Conservation (phyloP, 1,284 basidiomycete species). For the Fistulinella cinereoalba region DNA sequence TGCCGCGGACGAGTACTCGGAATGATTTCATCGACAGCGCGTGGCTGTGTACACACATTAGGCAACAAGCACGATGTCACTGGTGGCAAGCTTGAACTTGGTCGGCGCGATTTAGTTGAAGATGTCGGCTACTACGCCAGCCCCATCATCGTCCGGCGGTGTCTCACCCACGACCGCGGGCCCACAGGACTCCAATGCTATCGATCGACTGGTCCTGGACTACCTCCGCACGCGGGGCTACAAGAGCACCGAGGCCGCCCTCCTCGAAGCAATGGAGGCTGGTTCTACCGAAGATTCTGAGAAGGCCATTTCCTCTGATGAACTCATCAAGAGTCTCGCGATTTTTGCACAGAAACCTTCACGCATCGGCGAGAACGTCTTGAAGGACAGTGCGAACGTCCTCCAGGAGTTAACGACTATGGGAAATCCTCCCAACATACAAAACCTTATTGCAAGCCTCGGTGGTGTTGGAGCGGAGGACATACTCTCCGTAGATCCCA, state of each 20-base stretch:
- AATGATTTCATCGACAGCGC: too few species aligned
- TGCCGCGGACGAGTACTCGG: too few species aligned
- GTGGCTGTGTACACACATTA: too few species aligned
- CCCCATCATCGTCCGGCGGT: slow-evolving; percentile 34
- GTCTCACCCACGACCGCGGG: slow-evolving; percentile 30
- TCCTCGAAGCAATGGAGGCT: slow-evolving; percentile 62
- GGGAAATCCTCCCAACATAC: slow-evolving; percentile 65
- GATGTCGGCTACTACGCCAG: slow-evolving; percentile 48
- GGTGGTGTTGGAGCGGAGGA: slow-evolving; percentile 79
- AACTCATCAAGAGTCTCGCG: slow-evolving; percentile 63
- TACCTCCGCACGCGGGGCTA: slow-evolving; percentile 85
- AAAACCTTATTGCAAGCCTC: slow-evolving; percentile 71
- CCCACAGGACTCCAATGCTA: slow-evolving; percentile 40
- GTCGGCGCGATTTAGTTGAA: too few species aligned
- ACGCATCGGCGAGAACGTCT: slow-evolving; percentile 60
- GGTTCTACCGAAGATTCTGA: slow-evolving; percentile 51
- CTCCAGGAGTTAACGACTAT: slow-evolving; percentile 63
- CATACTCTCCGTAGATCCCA: slow-evolving; percentile 80
- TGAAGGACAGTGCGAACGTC: slow-evolving; percentile 63
- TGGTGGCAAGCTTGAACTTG: too few species aligned
- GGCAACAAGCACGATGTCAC: too few species aligned
- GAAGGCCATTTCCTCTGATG: slow-evolving; percentile 51
- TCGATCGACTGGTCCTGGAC: slow-evolving; percentile 72
- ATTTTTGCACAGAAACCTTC: slow-evolving; percentile 65
- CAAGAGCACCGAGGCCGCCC: slow-evolving; percentile 69